These are phyloP conservation scores for Cyclotella cryptica DNA, from an alignment of 108 stramenopile species.

Conservation along the genomic window DNA sequence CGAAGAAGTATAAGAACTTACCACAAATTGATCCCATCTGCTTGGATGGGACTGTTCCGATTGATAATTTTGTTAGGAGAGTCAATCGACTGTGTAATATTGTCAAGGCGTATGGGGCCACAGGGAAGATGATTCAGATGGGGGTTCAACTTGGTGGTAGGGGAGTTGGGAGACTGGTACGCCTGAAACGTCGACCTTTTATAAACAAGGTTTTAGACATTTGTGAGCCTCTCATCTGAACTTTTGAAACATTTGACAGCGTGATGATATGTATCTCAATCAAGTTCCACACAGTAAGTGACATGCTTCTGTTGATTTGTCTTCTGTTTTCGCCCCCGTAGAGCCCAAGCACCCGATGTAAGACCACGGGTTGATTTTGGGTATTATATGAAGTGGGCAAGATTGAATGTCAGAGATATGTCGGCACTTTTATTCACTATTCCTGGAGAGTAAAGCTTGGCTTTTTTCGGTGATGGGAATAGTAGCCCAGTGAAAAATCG, in stretches of 20 bases:
- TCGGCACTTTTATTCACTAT: slow-evolving; percentile 62
- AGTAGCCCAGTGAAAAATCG: slow-evolving; percentile 63
- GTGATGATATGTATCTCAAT: slow-evolving; percentile 81
- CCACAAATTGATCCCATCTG: slow-evolving; percentile 50
- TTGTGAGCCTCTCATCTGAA: not conserved
- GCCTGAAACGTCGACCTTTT: not conserved
- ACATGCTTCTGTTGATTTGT: not conserved
- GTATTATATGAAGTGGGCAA: slow-evolving; percentile 37
- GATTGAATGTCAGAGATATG: slow-evolving; percentile 19
- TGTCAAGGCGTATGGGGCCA: slow-evolving; percentile 67
- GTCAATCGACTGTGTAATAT: slow-evolving; percentile 77
- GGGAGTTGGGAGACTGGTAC: slow-evolving; percentile 55
- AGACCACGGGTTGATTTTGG: slow-evolving; percentile 31
- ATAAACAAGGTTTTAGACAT: not conserved
- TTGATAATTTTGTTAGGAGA: slow-evolving; percentile 78
- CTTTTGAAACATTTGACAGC: slow-evolving; percentile 17
- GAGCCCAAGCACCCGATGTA: slow-evolving; percentile 40
- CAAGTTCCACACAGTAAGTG: slow-evolving; percentile 85
- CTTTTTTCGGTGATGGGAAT: slow-evolving; percentile 38
- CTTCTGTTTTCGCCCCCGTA: slow-evolving; percentile 35
- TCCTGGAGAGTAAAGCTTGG: slow-evolving; percentile 25
- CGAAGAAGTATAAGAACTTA: slow-evolving; percentile 34
- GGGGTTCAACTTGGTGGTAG: slow-evolving; percentile 78
- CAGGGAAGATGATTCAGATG: slow-evolving; percentile 84
- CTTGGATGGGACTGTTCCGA: slow-evolving; percentile 46